A percentile compares a stretch with the other conserved stretches of the same genome.
Evolutionary conservation across 1,284 basidiomycete species (phyloP).

Genomic region (Apiotrichum veenhuisii): DNA sequence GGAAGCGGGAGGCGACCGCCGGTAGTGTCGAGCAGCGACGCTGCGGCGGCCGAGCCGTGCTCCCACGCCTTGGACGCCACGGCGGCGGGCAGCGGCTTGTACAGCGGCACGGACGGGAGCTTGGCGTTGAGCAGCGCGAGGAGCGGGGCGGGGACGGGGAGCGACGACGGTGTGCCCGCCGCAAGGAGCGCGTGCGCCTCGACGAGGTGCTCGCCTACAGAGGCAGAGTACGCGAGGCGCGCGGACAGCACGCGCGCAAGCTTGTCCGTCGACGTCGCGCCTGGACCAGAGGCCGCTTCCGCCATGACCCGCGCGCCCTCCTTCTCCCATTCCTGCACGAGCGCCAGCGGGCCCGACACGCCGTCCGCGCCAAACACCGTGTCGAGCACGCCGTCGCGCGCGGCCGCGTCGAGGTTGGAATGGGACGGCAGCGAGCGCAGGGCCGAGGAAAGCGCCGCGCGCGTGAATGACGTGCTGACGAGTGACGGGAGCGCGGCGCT

Average conservation of each 20-base stretch:
- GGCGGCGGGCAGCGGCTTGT: conserved; percentile 1
- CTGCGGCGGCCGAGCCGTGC: neutral
- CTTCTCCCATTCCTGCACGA: conserved; percentile 25
- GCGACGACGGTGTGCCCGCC: conserved; percentile 24
- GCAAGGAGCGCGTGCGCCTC: conserved; percentile 44
- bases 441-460: conserved; percentile 28
- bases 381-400: conserved; percentile 28
- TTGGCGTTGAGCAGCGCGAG: conserved; percentile 9
- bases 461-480: conserved; percentile 37
- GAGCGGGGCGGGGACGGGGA: conserved; percentile 28
- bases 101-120: conserved; percentile 8
- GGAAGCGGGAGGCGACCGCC: conserved; percentile 30
- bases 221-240: conserved; percentile 32
- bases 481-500: conserved; percentile 30
- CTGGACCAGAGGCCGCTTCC: neutral
- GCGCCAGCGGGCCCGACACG: conserved; percentile 21
- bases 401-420: neutral
- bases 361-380: conserved; percentile 39
- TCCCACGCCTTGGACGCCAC: conserved; percentile 2
- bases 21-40: conserved; percentile 4
- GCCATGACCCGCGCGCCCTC: neutral
- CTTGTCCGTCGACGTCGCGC: neutral
- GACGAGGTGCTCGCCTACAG: conserved; percentile 37
- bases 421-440: conserved; percentile 20
- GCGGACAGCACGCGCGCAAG: conserved; percentile 19